Evolutionary conservation across 768 basidiomycete species (phyloP), one percentile per base, ranked within the genome.

Genomic region (Boletus pseudopeckii): DNA sequence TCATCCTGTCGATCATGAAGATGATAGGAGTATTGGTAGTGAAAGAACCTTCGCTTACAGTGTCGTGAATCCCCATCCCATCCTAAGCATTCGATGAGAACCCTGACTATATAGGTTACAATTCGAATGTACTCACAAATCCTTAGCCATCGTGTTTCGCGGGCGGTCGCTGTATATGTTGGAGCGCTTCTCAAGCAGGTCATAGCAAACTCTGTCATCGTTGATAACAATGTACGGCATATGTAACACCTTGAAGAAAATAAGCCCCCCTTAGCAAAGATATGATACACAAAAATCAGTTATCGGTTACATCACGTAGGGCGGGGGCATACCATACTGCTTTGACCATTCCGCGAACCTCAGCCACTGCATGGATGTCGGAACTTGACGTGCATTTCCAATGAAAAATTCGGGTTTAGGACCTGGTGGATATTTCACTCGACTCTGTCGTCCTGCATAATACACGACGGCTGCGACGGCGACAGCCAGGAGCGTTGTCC

Each of bases 21-120:
- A 32, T 32, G 30, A 32, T 1, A 9, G 30, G 30, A 32, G 7
- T 32, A 32, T 2, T 32, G 30, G 10, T 40, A 14, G 14, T 22
- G 14, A 33, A 13, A 40, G 37, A 39, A 38, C 48, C 36, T n/a
- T 37, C 15, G 2, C 51, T 52, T 33, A 52, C 51, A 40, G 3
- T n/a, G 51, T 52, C 15, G 51, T 52, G 22, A 52, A 52, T 15
- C 51, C 51, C 51, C 44, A 52, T 7, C 51, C 51, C 30, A 52
- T 52, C 7, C 51, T 52, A 11, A 20, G 10, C 30, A 32, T 32
- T 32, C 30, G 9, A 32, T 32, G 11, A 32, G 30, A 32, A 32
- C 30, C 30, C 14, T 2, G 28, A 32, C 10, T 11, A 37, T 7
- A n/a, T 13, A 18, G 17, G 3, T 7, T 8, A 8, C 18, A 11